Evolutionary conservation across 2,329 filamentous ascomycete species (phyloP).

Genomic region (Raffaelea deltoideospora): DNA sequence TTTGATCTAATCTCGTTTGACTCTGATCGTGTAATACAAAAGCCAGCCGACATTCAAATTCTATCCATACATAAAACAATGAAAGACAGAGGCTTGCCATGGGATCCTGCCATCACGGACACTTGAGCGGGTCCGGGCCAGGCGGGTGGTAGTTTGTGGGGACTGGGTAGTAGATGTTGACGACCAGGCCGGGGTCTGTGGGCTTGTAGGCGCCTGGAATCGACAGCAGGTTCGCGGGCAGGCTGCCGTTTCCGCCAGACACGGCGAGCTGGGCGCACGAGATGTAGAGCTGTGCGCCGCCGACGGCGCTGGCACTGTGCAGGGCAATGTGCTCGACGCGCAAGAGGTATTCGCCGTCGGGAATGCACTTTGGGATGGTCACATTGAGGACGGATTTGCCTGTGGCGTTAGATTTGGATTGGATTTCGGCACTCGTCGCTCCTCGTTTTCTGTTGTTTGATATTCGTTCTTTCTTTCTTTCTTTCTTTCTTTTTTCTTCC

Average conservation of each 20-base stretch:
- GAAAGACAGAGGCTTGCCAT: no score
- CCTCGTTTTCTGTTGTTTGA: no score
- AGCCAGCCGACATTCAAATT: no score
- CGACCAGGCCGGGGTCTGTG: slow-evolving; percentile 13
- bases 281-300: slow-evolving; percentile 20
- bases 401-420: no score
- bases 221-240: slow-evolving; percentile 12
- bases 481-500: no score
- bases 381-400: slow-evolving; percentile 13
- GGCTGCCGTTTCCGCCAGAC: slow-evolving; percentile 12
- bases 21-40: no score
- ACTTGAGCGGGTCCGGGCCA: slow-evolving; percentile 8
- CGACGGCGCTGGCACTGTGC: slow-evolving; percentile 15
- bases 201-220: slow-evolving; percentile 17
- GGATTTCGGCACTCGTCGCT: no score
- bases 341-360: slow-evolving; percentile 20
- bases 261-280: slow-evolving; percentile 16
- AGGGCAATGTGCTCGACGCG: slow-evolving; percentile 21
- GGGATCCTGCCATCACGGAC: no score
- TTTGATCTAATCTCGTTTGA: no score
- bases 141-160: slow-evolving; percentile 19
- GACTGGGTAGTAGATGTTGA: slow-evolving; percentile 27
- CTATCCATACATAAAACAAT: no score
- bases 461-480: no score
- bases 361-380: slow-evolving; percentile 17